These are phyloP conservation scores for Tolypocladium amazonense DNA, from an alignment of 2,329 filamentous ascomycete species.

Conservation along the genomic window DNA sequence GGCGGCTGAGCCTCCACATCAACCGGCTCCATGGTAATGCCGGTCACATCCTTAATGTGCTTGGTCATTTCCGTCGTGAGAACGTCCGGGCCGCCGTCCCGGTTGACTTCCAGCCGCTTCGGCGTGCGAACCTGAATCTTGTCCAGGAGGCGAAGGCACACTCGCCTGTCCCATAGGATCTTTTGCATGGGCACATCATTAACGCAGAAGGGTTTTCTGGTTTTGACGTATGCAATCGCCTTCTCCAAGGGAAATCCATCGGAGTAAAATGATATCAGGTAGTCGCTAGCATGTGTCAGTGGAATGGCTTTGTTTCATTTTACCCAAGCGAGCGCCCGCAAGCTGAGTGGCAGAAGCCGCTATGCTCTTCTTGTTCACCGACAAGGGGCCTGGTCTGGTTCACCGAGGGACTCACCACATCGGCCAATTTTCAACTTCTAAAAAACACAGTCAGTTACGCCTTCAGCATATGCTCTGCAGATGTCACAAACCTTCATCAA, in stretches of 20 bases:
- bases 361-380: conserved; percentile 24
- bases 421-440: conserved; percentile 88
- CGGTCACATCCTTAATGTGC: conserved; percentile 70
- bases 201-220: conserved; percentile 92
- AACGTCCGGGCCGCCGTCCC: conserved; percentile 78
- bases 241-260: conserved; percentile 96
- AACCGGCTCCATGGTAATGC: conserved; percentile 61
- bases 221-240: conserved; percentile 87
- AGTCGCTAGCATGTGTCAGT: conserved; percentile 48
- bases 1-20: conserved; percentile 51
- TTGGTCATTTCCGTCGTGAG: conserved; percentile 71
- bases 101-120: conserved; percentile 76
- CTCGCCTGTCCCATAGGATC: conserved; percentile 86
- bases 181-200: conserved; percentile 98
- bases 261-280: conserved; percentile 95
- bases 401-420: conserved; percentile 49
- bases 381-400: conserved; percentile 3
- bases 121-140: conserved; percentile 85
- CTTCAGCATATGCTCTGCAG: neutral
- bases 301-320: conserved; percentile 3
- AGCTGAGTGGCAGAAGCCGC: conserved; percentile 9
- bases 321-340: neutral
- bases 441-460: neutral
- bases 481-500: conserved; percentile 60
- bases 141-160: conserved; percentile 82